These are phyloP conservation scores for Roridomyces roridus DNA, from an alignment of 768 basidiomycete species.

Conservation along the genomic window DNA sequence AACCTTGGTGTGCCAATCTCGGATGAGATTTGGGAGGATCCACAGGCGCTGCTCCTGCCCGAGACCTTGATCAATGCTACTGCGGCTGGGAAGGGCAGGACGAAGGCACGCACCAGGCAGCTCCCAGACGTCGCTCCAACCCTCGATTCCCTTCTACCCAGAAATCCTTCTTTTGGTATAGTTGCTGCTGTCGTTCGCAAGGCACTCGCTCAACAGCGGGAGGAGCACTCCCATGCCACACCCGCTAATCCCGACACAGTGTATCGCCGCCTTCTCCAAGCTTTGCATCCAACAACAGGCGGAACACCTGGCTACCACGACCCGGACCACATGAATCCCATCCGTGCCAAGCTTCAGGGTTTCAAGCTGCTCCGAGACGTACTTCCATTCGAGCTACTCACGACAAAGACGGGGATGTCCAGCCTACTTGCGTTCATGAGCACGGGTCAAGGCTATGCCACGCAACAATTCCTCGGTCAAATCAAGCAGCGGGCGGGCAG, in stretches of 20 bases:
- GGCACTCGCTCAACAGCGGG: no score
- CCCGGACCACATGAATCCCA: conserved; percentile 6
- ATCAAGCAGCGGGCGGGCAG: no score
- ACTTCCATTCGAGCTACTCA: background rate
- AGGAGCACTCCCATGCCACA: no score
- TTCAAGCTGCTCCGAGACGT: background rate
- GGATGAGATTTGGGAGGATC: no score
- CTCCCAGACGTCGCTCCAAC: no score
- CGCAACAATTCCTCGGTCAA: background rate
- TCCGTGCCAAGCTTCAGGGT: background rate
- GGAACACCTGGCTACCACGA: background rate
- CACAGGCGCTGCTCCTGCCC: no score
- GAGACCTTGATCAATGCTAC: background rate
- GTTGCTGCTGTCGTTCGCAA: no score
- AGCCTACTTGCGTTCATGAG: conserved; percentile 5
- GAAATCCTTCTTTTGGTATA: no score
- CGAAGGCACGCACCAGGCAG: background rate
- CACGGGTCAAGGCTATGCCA: conserved; percentile 11
- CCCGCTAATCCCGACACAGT: background rate
- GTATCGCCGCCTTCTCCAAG: no score
- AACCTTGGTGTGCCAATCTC: no score
- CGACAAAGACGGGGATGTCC: background rate
- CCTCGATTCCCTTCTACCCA: no score
- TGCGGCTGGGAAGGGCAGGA: background rate
- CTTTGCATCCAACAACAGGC: no score